Base-by-base conservation (phyloP, 2,329 filamentous ascomycete species). In the Phaeosphaeriaceae sp. region DNA sequence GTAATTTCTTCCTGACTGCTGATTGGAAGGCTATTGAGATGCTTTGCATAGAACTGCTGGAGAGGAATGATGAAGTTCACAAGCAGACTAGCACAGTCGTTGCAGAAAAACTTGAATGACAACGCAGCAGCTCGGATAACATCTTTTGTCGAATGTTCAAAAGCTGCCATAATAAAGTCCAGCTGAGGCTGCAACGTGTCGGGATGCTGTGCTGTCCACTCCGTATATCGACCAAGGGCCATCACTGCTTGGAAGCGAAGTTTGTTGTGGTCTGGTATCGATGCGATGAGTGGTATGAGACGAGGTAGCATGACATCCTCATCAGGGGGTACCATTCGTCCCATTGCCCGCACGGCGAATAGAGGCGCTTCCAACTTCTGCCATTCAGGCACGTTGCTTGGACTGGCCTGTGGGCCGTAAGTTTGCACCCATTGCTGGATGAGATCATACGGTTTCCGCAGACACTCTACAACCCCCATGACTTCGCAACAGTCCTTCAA, bases 241-340 rank as follows among this genome's bases (percentile, higher is more conserved):
- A 99, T 97, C 66, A 97, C 96, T 5, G 93, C 93, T 55, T 96
- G 93, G 75, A 99, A 99, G 6, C 92, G 90, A n/a, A 99, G 83
- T 78, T 97, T 99, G 75, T 97, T 91, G 66, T 99, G 94, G 66
- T 90, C 87, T 0, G 94, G 94, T 52, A 99, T 96, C 68, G 95
- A 90, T 9, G 96, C 91, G 55, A 99, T 86, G 48, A 99, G 81
- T 15, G 92, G 92, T 77, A 99, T 96, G 13, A 99, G 86, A 67
- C 93, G 90, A 3, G 92, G 90, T 33, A 99, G 81, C 63, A 99
- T 90, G 32, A 90, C 86, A 59, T 82, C 87, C 74, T 99, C 94
- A 40, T 96, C 89, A 50, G 87, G 87, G 46, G 93, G 88, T 11
- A 99, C 93, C 91, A 97, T 96, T 49, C 92, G 88, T 4, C 94